Evolutionary conservation across 2,329 filamentous ascomycete genomes (phyloP), one percentile per base, ranked within the genome.

Genomic region (Echinosphaeria canescens): DNA sequence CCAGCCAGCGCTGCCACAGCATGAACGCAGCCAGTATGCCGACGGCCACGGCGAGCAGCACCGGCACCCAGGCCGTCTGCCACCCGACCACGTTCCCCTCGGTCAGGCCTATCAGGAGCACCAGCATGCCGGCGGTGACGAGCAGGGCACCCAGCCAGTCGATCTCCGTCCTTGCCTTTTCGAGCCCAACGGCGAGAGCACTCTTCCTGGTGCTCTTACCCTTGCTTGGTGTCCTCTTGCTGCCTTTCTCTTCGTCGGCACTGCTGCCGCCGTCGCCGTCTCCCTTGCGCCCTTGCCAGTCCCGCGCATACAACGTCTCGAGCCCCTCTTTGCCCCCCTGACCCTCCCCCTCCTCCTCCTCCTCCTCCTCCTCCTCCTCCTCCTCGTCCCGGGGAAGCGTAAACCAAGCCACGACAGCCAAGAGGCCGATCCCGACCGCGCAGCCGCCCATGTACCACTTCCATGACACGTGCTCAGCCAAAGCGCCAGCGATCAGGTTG

Each of bases 1-100:
- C 68, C 14, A 69, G 55, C 31, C 60, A 54, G 24, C 54, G 49
- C 39, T 76, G 69, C 68, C 70, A 76, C 25, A 55, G 44, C 15
- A 61, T 55, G 36, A 76, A 74, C 2, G 51, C 43, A 4, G 44
- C 49, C 3, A 76, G 47, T 11, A 75, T 47, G 5, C 69, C 32
- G 9, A 72, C 11, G 0, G 69, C 59, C 4, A 70, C 44, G 3
- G 65, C 61, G 20, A 75, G 62, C 11, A 75, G 45, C 2, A 54
- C 50, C 1, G 63, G 56, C 5, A 76, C 54, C 60, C 67, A 76
- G 0, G 69, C 56, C 0, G 59, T 63, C 6, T 46, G 42, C 73
- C 73, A 80, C 4, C 72, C 72, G 2, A 70, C 62, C 0, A 73
- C 63, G 34, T 75, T 75, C 13, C 72, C 73, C 39, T 78, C 62